Evolutionary conservation across 2,329 filamentous ascomycete species (phyloP).

Genomic region (Sarocladiaceae sp.): DNA sequence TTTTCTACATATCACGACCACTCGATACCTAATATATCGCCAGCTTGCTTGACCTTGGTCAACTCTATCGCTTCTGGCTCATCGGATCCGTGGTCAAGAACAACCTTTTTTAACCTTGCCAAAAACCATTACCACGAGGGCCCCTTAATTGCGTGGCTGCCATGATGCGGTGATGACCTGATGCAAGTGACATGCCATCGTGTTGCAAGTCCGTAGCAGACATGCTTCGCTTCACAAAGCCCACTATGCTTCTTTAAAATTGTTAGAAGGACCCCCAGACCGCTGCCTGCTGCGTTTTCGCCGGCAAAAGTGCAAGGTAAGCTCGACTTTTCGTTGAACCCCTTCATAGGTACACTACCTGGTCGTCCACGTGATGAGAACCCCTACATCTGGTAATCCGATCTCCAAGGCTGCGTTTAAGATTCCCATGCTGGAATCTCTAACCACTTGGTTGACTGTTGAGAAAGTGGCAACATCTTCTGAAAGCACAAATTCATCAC

Average conservation of each 20-base stretch:
- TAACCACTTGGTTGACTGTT: slow-evolving; percentile 26
- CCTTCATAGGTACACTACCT: background rate
- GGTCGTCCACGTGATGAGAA: slow-evolving; percentile 26
- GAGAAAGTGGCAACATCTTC: slow-evolving; percentile 14
- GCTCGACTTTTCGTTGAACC: background rate
- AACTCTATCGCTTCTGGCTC: slow-evolving; percentile 40
- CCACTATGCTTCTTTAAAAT: too few relatives aligned
- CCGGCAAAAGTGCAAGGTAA: background rate
- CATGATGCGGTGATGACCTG: slow-evolving; percentile 68
- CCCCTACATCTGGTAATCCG: slow-evolving; percentile 39
- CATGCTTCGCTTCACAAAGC: too few relatives aligned
- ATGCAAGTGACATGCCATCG: slow-evolving; percentile 52
- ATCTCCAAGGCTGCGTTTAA: slow-evolving; percentile 3
- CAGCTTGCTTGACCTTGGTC: slow-evolving; percentile 27
- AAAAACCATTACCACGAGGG: slow-evolving; percentile 69
- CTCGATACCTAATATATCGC: slow-evolving; percentile 31
- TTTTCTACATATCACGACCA: slow-evolving; percentile 39
- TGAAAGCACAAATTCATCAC: background rate
- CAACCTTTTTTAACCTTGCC: slow-evolving; percentile 50
- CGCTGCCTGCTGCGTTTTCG: too few relatives aligned
- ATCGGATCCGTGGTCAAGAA: slow-evolving; percentile 56
- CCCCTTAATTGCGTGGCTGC: slow-evolving; percentile 52
- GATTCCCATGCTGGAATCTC: slow-evolving; percentile 3
- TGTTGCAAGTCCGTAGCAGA: background rate
- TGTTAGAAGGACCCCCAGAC: too few relatives aligned